Conservation (phyloP, 192 early-diverging fungal species). For the Backusella parvicylindrica region DNA sequence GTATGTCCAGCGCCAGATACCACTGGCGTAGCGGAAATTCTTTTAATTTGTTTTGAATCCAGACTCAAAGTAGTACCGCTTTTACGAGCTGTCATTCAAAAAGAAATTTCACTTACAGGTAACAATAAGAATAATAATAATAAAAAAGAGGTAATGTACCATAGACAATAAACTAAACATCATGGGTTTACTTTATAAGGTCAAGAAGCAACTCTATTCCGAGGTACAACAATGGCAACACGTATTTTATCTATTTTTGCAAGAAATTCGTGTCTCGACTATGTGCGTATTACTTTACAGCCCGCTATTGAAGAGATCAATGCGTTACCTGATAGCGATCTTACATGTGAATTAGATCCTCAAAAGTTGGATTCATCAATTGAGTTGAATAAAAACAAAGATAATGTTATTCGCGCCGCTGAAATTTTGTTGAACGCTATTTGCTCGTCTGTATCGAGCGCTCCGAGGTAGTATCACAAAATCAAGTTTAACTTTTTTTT, state of each 20-base stretch:
- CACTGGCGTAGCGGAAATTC: slow-evolving; percentile 66
- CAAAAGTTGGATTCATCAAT: slow-evolving; percentile 63
- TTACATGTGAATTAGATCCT: slow-evolving; percentile 87
- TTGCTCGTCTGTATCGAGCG: slow-evolving; percentile 56
- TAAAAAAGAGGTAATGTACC: neutral
- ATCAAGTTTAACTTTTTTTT: neutral
- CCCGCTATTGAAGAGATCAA: slow-evolving; percentile 62
- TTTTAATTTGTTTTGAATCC: slow-evolving; percentile 67
- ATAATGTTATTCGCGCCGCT: slow-evolving; percentile 72
- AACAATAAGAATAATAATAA: slow-evolving; percentile 5
- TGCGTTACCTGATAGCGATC: slow-evolving; percentile 30
- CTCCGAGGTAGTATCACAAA: slow-evolving; percentile 52
- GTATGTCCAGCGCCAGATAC: slow-evolving; percentile 70
- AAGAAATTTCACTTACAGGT: slow-evolving; percentile 73
- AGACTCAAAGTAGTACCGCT: slow-evolving; percentile 51
- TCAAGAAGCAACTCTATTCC: slow-evolving; percentile 73
- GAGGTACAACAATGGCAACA: slow-evolving; percentile 88
- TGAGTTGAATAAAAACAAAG: slow-evolving; percentile 61
- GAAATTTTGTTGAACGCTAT: slow-evolving; percentile 80
- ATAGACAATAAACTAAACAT: neutral
- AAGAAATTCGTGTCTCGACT: slow-evolving; percentile 72
- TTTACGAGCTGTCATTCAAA: slow-evolving; percentile 61
- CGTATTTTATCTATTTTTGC: slow-evolving; percentile 80
- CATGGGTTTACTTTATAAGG: neutral
- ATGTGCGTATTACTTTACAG: slow-evolving; percentile 77